These are phyloP conservation scores for Didymella pinodella DNA, from an alignment of 2,329 filamentous ascomycete species.

Conservation along the genomic window DNA sequence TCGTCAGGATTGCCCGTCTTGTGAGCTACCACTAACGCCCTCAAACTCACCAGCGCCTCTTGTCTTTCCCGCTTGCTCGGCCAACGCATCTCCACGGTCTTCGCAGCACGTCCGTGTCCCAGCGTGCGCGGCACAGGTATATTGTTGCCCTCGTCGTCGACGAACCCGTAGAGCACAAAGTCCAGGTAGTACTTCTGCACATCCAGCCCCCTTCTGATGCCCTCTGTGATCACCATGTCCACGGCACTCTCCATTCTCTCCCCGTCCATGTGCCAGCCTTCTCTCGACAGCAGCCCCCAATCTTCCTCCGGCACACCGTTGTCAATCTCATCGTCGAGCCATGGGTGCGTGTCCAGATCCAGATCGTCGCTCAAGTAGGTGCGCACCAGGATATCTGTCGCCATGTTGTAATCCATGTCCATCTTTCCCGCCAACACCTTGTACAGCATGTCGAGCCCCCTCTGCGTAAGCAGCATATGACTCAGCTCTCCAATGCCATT, in stretches of 20 bases:
- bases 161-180: slow-evolving; percentile 70
- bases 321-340: slow-evolving; percentile 36
- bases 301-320: slow-evolving; percentile 39
- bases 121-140: slow-evolving; percentile 58
- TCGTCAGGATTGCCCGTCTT: neutral
- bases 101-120: slow-evolving; percentile 58
- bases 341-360: slow-evolving; percentile 26
- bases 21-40: neutral
- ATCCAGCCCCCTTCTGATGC: slow-evolving; percentile 59
- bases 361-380: slow-evolving; percentile 36
- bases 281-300: slow-evolving; percentile 49
- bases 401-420: slow-evolving; percentile 51
- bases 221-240: slow-evolving; percentile 59
- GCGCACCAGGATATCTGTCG: slow-evolving; percentile 26
- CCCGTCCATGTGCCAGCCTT: slow-evolving; percentile 62
- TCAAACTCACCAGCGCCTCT: slow-evolving; percentile 3
- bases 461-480: slow-evolving; percentile 63
- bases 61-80: neutral
- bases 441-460: slow-evolving; percentile 52
- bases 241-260: slow-evolving; percentile 58
- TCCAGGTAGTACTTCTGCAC: slow-evolving; percentile 63
- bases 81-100: slow-evolving; percentile 6
- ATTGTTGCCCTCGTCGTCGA: slow-evolving; percentile 61
- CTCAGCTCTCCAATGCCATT: slow-evolving; percentile 52
- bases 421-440: slow-evolving; percentile 60